Conservation (phyloP, 305 asterid genomes). For the Rubia occidens region DNA sequence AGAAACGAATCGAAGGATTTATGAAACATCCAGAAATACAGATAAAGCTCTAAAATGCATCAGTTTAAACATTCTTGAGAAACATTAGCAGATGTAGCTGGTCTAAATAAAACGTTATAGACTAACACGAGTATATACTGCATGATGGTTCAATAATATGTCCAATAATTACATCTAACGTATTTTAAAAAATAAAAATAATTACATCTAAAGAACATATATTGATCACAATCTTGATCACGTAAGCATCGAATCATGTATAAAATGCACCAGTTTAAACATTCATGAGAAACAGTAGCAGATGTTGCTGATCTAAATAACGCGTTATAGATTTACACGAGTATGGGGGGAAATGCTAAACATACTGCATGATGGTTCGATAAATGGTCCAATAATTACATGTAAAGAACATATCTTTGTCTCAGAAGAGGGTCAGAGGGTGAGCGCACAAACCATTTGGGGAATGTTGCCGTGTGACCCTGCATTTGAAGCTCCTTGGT, state of each 20-base stretch:
- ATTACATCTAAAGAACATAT: no score
- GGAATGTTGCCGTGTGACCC: slow-evolving; percentile 51
- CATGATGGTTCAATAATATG: not conserved
- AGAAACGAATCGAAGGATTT: not conserved
- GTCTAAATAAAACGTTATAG: not conserved
- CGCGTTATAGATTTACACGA: not conserved
- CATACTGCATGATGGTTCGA: not conserved
- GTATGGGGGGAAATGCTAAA: no score
- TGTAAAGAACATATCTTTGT: not conserved
- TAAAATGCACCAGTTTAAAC: not conserved
- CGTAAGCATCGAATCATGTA: no score
- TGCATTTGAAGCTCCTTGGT: slow-evolving; percentile 40
- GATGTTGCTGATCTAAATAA: no score
- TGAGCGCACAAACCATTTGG: slow-evolving; percentile 48
- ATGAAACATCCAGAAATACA: not conserved
- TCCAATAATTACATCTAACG: not conserved
- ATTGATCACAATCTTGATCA: no score
- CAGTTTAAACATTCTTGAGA: not conserved
- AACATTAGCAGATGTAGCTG: no score
- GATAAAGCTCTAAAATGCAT: not conserved
- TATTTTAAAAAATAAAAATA: no score
- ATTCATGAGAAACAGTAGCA: no score
- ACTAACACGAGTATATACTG: not conserved
- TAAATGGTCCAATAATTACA: not conserved
- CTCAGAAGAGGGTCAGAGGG: slow-evolving; percentile 18